phyloP scores from a whole-genome alignment of 148 eudicot genomes.

The Vaccinium corymbosum region DNA sequence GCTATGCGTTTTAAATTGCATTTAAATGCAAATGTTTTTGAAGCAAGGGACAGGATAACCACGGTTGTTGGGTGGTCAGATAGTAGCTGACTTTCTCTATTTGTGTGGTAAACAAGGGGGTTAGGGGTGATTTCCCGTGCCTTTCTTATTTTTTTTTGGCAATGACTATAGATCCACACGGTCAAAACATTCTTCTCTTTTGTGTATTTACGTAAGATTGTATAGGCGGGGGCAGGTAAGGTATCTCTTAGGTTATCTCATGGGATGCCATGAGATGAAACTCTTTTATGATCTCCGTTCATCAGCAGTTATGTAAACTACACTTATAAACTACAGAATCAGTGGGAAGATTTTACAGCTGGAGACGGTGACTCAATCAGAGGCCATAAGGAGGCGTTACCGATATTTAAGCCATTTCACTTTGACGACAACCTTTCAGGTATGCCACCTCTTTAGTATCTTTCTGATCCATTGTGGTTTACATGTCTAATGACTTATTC shows the following conservation, averaged over 20 bases:
- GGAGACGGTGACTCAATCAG: slow-evolving; percentile 90
- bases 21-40: slow-evolving; percentile 5
- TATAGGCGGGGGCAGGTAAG: background rate
- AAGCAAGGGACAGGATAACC: background rate
- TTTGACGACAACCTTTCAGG: slow-evolving; percentile 93
- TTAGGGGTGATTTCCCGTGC: background rate
- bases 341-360: slow-evolving; percentile 78
- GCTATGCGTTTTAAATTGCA: background rate
- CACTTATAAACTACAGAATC: slow-evolving; percentile 46
- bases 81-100: background rate
- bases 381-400: slow-evolving; percentile 84
- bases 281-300: no score
- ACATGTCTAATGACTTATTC: background rate
- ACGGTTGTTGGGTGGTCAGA: background rate
- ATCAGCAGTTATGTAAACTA: slow-evolving; percentile 11
- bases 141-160: background rate
- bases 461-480: slow-evolving; percentile 1
- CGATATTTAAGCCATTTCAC: slow-evolving; percentile 91
- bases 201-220: background rate
- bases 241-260: background rate
- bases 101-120: background rate
- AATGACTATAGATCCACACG: background rate
- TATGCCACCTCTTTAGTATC: slow-evolving; percentile 10
- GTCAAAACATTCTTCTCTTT: background rate
- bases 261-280: background rate